Conservation (phyloP, 2,329 filamentous ascomycete genomes). For the Coniochaeta ligniaria region DNA sequence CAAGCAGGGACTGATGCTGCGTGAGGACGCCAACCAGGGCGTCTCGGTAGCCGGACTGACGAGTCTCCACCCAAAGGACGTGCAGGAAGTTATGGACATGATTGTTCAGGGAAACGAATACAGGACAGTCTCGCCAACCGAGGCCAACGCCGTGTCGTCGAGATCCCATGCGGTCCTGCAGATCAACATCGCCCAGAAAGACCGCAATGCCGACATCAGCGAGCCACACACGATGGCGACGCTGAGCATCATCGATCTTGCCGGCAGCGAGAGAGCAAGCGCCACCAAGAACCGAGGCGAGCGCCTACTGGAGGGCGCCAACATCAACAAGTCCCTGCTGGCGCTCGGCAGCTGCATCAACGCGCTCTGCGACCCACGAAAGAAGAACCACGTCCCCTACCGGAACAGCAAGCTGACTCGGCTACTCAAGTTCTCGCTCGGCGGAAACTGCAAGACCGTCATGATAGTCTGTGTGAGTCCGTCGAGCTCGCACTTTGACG, state of each 20-base stretch:
- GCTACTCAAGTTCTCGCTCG: constrained; percentile 91
- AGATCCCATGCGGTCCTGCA: constrained; percentile 95
- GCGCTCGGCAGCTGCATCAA: constrained; percentile 97
- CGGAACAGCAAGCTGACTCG: constrained; percentile 96
- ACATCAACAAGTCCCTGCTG: constrained; percentile 98
- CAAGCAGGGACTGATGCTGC: constrained; percentile 80
- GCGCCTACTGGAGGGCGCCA: constrained; percentile 84
- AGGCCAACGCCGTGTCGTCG: constrained; percentile 95
- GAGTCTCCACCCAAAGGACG: constrained; percentile 83
- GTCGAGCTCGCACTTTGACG: constrained; percentile 93
- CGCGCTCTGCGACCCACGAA: constrained; percentile 86
- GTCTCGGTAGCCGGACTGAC: constrained; percentile 88
- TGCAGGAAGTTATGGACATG: constrained; percentile 98
- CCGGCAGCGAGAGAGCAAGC: constrained; percentile 90
- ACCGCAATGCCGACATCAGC: constrained; percentile 83
- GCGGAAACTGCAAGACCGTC: constrained; percentile 96
- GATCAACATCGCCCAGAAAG: constrained; percentile 92
- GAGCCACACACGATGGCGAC: constrained; percentile 98
- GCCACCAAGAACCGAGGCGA: constrained; percentile 96
- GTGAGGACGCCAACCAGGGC: constrained; percentile 88
- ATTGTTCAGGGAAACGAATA: constrained; percentile 92
- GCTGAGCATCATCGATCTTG: constrained; percentile 94
- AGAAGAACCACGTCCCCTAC: constrained; percentile 91
- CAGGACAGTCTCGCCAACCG: constrained; percentile 92
- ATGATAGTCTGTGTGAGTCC: constrained; percentile 99